Evolutionary conservation across 139 green algal genomes (phyloP).

Genomic region (Astrephomene gubernaculifera): DNA sequence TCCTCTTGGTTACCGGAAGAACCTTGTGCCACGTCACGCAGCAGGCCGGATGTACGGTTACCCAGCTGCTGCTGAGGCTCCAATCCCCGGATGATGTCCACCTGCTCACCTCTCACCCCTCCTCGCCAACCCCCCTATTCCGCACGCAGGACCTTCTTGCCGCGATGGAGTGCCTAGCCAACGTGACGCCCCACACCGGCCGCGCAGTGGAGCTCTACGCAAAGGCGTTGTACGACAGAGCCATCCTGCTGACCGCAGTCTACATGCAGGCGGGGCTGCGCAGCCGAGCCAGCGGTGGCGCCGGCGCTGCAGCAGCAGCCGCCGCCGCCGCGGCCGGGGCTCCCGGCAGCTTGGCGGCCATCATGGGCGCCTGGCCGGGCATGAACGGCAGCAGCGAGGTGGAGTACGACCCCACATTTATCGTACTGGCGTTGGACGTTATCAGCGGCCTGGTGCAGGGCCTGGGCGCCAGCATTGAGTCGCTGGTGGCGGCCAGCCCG

Average conservation of each 20-base stretch:
- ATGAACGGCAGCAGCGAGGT: too few species aligned
- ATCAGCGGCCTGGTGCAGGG: slow-evolving; percentile 84
- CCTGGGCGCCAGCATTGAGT: slow-evolving; percentile 75
- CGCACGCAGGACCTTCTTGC: slow-evolving; percentile 58
- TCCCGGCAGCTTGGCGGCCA: too few species aligned
- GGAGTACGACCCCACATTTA: slow-evolving; percentile 61
- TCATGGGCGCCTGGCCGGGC: too few species aligned
- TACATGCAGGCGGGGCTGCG: slow-evolving; percentile 5
- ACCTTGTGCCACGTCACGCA: too few species aligned
- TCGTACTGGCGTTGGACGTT: slow-evolving; percentile 77
- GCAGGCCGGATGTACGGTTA: too few species aligned
- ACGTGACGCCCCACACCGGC: slow-evolving; percentile 49
- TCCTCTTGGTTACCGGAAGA: too few species aligned
- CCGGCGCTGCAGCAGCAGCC: background rate
- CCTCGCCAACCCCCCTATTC: background rate
- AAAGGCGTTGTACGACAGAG: slow-evolving; percentile 13
- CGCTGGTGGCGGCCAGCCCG: slow-evolving; percentile 71
- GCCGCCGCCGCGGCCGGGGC: too few species aligned
- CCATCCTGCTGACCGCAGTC: background rate
- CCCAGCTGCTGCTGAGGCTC: too few species aligned
- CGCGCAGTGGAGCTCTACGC: slow-evolving; percentile 34
- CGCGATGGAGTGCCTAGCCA: slow-evolving; percentile 89
- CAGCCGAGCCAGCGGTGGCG: background rate
- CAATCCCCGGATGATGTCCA: too few species aligned
- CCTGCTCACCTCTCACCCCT: too few species aligned